Evolutionary conservation across 139 green algal genomes (phyloP).

Genomic region (Volvox africanus): DNA sequence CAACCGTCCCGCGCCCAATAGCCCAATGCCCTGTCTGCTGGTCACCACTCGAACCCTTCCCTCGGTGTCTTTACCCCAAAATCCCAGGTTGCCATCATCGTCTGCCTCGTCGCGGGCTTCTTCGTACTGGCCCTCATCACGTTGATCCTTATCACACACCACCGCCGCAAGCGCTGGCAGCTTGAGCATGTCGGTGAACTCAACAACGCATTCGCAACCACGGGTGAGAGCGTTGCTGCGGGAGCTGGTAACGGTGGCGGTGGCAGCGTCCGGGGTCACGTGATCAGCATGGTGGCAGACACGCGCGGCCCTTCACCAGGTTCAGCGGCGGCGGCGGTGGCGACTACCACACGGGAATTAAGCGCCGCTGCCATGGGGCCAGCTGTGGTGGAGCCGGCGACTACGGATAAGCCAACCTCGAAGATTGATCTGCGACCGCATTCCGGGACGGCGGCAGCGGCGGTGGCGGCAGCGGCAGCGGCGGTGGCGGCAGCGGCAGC

Average conservation of each 20-base stretch:
- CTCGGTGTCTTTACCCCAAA: background rate
- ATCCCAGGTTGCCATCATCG: conserved; percentile 39
- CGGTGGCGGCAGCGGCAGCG: background rate
- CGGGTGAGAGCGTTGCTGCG: background rate
- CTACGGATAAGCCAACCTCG: background rate
- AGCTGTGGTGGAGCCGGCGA: background rate
- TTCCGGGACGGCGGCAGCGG: too few relatives aligned
- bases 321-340: background rate
- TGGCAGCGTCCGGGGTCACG: background rate
- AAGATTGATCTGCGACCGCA: background rate
- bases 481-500: too few relatives aligned
- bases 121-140: conserved; percentile 11
- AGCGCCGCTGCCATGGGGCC: background rate
- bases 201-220: background rate
- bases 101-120: conserved; percentile 37
- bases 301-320: background rate
- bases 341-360: background rate
- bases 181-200: background rate
- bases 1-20: background rate
- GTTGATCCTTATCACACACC: background rate
- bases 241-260: background rate
- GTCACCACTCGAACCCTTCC: background rate
- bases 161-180: conserved; percentile 46
- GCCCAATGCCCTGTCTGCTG: background rate
- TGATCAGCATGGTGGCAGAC: background rate